Percentiles rank a stretch among this genome's conserved stretches.
Evolutionary conservation across 768 basidiomycete genomes (phyloP).

Genomic region (Trametes sanguinea): DNA sequence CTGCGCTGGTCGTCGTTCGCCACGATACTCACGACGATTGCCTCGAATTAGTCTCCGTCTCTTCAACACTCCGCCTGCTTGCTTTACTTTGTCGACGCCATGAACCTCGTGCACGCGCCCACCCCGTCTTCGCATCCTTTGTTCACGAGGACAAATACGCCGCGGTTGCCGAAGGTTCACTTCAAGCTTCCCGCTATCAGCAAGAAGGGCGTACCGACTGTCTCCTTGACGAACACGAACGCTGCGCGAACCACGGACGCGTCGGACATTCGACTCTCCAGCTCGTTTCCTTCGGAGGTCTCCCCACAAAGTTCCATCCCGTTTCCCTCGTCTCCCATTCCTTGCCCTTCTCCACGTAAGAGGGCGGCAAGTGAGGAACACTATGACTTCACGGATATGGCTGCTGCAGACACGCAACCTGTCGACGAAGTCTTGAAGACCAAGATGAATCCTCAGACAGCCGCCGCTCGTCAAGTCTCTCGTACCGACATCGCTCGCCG

Average conservation of each 20-base stretch:
- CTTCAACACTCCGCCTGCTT: background rate
- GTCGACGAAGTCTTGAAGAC: background rate
- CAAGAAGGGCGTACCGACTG: slow-evolving; percentile 40
- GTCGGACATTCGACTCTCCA: background rate
- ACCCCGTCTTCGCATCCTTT: slow-evolving; percentile 1
- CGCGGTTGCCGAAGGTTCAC: slow-evolving; percentile 18
- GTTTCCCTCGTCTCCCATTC: slow-evolving; percentile 37
- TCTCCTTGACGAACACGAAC: slow-evolving; percentile 38
- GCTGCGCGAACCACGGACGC: slow-evolving; percentile 28
- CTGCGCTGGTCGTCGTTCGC: slow-evolving; percentile 22
- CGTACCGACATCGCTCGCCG: slow-evolving; percentile 34
- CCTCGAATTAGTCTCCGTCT: background rate
- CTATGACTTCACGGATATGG: slow-evolving; percentile 17
- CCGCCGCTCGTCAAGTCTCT: slow-evolving; percentile 6
- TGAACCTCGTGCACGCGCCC: slow-evolving; percentile 10
- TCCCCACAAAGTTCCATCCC: slow-evolving; percentile 33
- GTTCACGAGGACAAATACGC: slow-evolving; percentile 13
- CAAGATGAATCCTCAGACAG: background rate
- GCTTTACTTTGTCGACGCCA: background rate
- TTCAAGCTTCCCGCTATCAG: slow-evolving; percentile 21
- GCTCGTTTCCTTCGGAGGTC: background rate
- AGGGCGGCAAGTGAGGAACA: slow-evolving; percentile 15
- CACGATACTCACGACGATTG: slow-evolving; percentile 6
- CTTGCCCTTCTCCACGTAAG: slow-evolving; percentile 21
- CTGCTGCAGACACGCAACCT: slow-evolving; percentile 21